Evolutionary conservation across 306 rosid genomes (phyloP).

Genomic region (Biancaea sappan): DNA sequence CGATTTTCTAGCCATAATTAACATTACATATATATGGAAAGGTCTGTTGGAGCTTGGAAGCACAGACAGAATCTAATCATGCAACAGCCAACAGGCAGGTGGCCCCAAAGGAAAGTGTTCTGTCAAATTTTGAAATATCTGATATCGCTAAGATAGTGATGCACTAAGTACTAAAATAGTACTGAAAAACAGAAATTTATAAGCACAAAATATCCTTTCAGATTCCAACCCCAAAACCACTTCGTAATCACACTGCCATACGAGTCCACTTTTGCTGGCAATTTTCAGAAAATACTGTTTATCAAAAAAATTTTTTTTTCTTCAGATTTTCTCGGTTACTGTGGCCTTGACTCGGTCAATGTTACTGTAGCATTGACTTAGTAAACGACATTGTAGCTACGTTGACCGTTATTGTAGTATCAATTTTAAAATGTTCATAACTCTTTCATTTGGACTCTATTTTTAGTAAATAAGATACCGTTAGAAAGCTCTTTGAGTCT

Average conservation of each 20-base stretch:
- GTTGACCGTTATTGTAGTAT: no score
- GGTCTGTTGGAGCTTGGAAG: conserved; percentile 32
- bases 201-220: conserved; percentile 24
- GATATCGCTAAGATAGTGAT: neutral
- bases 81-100: conserved; percentile 18
- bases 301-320: no score
- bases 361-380: no score
- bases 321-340: no score
- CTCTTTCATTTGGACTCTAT: no score
- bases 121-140: conserved; percentile 15
- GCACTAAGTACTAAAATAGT: neutral
- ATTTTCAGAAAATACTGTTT: no score
- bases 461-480: no score
- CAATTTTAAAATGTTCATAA: no score
- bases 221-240: conserved; percentile 13
- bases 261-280: no score
- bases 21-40: neutral
- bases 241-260: conserved; percentile 39
- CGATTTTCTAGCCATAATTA: neutral
- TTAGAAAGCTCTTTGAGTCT: no score
- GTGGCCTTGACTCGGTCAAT: no score
- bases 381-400: no score
- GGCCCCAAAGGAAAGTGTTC: conserved; percentile 28
- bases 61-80: conserved; percentile 27
- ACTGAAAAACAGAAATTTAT: conserved; percentile 25